Base-by-base conservation (phyloP, 495 filamentous ascomycete genomes). In the Daldinia bambusicola region DNA sequence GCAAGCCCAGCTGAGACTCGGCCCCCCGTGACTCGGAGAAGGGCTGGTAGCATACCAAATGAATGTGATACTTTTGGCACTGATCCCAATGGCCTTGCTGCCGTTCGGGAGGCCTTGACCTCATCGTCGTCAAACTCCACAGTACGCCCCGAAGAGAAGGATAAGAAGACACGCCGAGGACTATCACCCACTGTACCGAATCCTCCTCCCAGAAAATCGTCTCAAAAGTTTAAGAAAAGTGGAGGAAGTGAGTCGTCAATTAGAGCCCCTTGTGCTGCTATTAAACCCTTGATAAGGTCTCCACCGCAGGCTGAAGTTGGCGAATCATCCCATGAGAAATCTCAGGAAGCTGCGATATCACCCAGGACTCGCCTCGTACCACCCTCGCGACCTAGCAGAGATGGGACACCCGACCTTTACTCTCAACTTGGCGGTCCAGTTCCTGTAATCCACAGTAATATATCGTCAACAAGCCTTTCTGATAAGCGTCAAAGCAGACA, bases 391-490 rank as follows among this genome's bases (percentile, higher is more conserved):
- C 94, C 94, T 5, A 98, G 92, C 75, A 84, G 94, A 84, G 89
- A 95, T 69, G 92, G 92, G 9, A 92, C 91, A 1, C 85, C 90
- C 51, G 88, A 89, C 58, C 83, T 97, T 20, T 77, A 80, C 50
- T 80, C 87, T 32, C 84, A 86, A 45, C 77, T 85, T 18, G 79
- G 87, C 41, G 85, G 87, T 8, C 83, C 88, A 6, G 87, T 89
- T 10, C 89, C 91, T 14, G 80, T 96, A 30, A 89, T 97, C 26
- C 91, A 91, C 55, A 95, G 92, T 79, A 94, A 95, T 75, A 79
- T 97, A 32, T 75, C 84, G 48, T 79, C 83, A 34, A 78, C 80
- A n/a, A 81, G 86, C 52, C 76, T 84, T 52, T 66, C 80, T 6
- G 80, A 81, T 58, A 78, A 76, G 71, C 81, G 78, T 41, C 80